phyloP scores from a whole-genome alignment of 371 early-diverging fungal genomes.

The Apophysomyces ossiformis region DNA sequence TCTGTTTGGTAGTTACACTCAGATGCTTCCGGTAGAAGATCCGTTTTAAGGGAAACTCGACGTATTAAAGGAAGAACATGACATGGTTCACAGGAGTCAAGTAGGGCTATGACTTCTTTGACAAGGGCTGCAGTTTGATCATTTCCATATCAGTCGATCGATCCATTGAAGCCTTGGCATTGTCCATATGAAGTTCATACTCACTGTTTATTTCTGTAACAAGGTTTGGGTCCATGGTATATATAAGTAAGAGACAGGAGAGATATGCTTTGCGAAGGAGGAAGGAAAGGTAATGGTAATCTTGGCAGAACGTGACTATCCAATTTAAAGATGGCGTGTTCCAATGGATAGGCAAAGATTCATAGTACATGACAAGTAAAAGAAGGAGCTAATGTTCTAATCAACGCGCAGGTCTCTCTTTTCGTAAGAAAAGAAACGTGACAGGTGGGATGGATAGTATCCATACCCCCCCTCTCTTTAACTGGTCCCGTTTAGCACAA shows the following conservation, averaged over 20 bases:
- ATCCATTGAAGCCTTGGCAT: too few species aligned
- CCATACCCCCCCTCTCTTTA: too few species aligned
- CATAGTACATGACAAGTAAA: too few species aligned
- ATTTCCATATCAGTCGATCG: too few species aligned
- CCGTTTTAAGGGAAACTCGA: not conserved
- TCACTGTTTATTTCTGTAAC: slow-evolving; percentile 3
- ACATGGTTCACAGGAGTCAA: not conserved
- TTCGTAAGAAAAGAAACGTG: too few species aligned
- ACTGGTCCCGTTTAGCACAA: too few species aligned
- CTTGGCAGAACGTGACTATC: too few species aligned
- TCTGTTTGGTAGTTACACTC: not conserved
- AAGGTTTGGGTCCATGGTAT: not conserved
- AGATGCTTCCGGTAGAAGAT: not conserved
- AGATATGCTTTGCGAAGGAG: not conserved
- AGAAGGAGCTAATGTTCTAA: too few species aligned
- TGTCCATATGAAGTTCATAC: not conserved
- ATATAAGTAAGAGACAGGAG: not conserved
- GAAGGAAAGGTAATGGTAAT: not conserved
- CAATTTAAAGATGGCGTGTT: too few species aligned
- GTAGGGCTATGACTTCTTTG: not conserved
- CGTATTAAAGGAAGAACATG: not conserved
- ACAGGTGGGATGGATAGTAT: too few species aligned
- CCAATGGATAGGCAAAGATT: too few species aligned
- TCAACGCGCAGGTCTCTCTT: too few species aligned
- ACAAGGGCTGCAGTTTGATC: not conserved